Conservation (phyloP, 75 land plant species). For the Sequoia sempervirens region DNA sequence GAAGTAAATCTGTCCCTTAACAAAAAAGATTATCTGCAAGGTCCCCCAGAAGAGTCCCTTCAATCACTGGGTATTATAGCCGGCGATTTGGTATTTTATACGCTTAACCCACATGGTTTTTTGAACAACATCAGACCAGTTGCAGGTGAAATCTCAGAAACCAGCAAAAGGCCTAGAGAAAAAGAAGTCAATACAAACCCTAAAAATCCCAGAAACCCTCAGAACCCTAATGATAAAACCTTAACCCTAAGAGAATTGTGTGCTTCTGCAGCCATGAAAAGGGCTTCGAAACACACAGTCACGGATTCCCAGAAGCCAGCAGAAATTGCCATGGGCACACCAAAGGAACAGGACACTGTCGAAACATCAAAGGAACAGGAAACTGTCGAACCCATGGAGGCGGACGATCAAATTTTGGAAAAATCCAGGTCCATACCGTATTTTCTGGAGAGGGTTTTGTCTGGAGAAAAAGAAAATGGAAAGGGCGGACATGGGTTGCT, state of each 20-base stretch:
- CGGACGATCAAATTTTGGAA: constrained; percentile 9
- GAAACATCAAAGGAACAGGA: not conserved
- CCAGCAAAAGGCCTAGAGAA: not conserved
- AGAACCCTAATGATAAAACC: not conserved
- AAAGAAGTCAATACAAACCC: not conserved
- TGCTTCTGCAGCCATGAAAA: constrained; percentile 29
- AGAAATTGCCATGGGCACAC: not conserved
- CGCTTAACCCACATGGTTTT: constrained; percentile 17
- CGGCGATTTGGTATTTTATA: constrained; percentile 74
- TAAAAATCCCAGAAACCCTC: not conserved
- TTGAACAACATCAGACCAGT: not conserved
- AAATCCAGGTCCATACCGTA: constrained; percentile 27
- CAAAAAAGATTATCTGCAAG: constrained; percentile 51
- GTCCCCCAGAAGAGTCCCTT: constrained; percentile 22
- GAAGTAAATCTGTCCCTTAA: constrained; percentile 64
- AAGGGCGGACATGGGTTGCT: constrained; percentile 24
- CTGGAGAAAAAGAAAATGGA: constrained; percentile 31
- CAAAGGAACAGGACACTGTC: not conserved
- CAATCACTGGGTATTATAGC: constrained; percentile 47
- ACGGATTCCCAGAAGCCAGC: not conserved
- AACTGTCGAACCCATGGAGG: not conserved
- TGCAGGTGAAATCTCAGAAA: not conserved
- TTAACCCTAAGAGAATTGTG: constrained; percentile 30
- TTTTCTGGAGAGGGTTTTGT: constrained; percentile 58
- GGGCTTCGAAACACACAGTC: constrained; percentile 8